Conservation (phyloP, 1,284 basidiomycete species). For the Rhodotorula glutinis region DNA sequence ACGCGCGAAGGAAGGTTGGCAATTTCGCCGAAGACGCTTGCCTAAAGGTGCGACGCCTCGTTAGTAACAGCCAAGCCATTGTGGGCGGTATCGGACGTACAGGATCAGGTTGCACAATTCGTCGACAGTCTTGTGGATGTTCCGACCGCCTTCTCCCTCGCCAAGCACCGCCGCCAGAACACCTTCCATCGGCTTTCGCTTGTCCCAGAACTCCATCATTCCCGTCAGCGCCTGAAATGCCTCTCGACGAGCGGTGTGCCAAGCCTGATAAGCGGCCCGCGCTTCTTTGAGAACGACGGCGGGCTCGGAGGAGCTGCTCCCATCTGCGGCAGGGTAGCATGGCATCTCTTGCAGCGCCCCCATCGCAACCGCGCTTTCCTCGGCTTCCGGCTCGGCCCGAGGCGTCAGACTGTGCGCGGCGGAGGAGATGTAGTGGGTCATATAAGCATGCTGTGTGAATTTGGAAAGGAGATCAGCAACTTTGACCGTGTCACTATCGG, state of each 20-base stretch:
- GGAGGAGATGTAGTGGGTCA: conserved; percentile 23
- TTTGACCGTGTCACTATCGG: too few species aligned
- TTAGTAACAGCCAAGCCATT: neutral
- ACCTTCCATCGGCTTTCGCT: conserved; percentile 15
- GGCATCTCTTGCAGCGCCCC: neutral
- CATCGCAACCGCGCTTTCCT: neutral
- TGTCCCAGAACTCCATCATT: conserved; percentile 31
- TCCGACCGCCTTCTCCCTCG: neutral
- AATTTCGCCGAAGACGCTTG: conserved; percentile 32
- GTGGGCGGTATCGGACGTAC: neutral
- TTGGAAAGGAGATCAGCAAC: neutral
- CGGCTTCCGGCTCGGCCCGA: neutral
- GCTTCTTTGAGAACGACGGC: neutral
- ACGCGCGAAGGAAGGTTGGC: conserved; percentile 5
- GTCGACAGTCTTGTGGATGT: conserved; percentile 5
- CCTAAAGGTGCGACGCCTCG: neutral
- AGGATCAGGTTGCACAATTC: conserved; percentile 22
- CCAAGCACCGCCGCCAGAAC: conserved; percentile 6
- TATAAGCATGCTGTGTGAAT: conserved; percentile 23
- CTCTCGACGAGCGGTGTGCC: conserved; percentile 1
- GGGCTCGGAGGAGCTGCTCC: neutral
- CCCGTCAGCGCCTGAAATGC: conserved; percentile 15
- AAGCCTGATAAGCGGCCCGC: neutral
- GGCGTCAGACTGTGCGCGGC: neutral
- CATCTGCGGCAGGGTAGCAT: neutral